Percentiles rank a stretch among this genome's conserved stretches.
phyloP scores from a whole-genome alignment of 768 basidiomycete species.

The Gelatoporia subvermispora region DNA sequence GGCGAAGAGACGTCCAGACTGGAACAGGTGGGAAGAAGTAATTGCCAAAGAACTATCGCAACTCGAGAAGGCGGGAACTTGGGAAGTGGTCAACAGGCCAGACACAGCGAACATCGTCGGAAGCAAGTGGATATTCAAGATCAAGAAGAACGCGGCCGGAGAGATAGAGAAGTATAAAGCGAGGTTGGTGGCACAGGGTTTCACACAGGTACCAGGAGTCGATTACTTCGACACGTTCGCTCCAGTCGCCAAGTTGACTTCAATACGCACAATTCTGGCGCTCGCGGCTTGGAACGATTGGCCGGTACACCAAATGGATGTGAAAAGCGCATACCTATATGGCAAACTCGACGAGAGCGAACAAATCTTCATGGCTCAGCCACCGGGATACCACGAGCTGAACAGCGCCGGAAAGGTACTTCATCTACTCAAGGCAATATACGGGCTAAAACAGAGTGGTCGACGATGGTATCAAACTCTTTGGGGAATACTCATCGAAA shows the following conservation, averaged over 20 bases:
- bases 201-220: constrained; percentile 22
- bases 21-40: constrained; percentile 9
- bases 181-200: constrained; percentile 27
- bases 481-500: not conserved
- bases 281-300: constrained; percentile 19
- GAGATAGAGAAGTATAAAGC: constrained; percentile 17
- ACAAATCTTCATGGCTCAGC: constrained; percentile 8
- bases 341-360: constrained; percentile 9
- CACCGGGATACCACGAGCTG: too few relatives aligned
- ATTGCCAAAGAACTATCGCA: constrained; percentile 16
- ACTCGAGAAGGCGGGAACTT: constrained; percentile 30
- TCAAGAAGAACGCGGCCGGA: too few relatives aligned
- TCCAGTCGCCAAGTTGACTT: too few relatives aligned
- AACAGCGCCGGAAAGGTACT: too few relatives aligned
- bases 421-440: too few relatives aligned
- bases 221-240: too few relatives aligned
- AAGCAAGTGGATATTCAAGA: too few relatives aligned
- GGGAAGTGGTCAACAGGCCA: constrained; percentile 18
- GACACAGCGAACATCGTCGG: constrained; percentile 24
- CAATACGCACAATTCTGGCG: too few relatives aligned
- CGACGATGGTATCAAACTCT: constrained; percentile 16
- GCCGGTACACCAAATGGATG: constrained; percentile 28
- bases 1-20: not conserved
- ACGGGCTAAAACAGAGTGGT: constrained; percentile 24
- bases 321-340: constrained; percentile 30